Evolutionary conservation across 2,329 filamentous ascomycete species (phyloP).

Genomic region (Rutstroemia sp.): DNA sequence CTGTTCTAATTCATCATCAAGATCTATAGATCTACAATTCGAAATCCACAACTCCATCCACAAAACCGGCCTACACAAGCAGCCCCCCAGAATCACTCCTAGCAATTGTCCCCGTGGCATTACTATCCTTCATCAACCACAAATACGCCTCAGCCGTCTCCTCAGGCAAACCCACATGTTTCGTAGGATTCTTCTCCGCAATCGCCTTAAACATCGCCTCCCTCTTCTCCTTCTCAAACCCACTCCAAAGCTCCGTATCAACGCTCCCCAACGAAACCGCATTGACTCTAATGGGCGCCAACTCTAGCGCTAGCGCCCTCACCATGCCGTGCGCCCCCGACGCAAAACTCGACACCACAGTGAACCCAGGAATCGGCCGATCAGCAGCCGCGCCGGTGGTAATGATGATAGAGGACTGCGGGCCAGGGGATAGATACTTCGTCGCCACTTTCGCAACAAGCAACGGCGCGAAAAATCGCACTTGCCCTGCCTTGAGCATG

Average conservation of each 20-base stretch:
- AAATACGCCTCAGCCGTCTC: slow-evolving; percentile 38
- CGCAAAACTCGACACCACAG: slow-evolving; percentile 39
- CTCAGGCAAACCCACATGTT: slow-evolving; percentile 24
- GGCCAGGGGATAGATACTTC: slow-evolving; percentile 14
- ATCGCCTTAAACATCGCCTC: slow-evolving; percentile 20
- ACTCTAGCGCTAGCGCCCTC: slow-evolving; percentile 51
- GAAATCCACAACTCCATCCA: neutral
- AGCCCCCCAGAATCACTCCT: slow-evolving; percentile 13
- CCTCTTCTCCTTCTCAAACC: slow-evolving; percentile 30
- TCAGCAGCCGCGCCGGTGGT: slow-evolving; percentile 17
- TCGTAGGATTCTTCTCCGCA: slow-evolving; percentile 11
- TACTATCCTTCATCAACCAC: slow-evolving; percentile 37
- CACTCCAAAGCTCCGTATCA: slow-evolving; percentile 39
- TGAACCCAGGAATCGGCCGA: slow-evolving; percentile 32
- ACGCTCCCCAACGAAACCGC: slow-evolving; percentile 48
- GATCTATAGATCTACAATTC: neutral
- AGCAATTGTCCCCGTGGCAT: slow-evolving; percentile 30
- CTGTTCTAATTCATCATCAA: neutral
- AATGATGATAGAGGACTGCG: slow-evolving; percentile 16
- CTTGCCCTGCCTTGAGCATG: slow-evolving; percentile 16
- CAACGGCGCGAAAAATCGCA: slow-evolving; percentile 22
- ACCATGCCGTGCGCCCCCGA: slow-evolving; percentile 46
- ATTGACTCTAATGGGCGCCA: slow-evolving; percentile 58
- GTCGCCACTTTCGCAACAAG: slow-evolving; percentile 21
- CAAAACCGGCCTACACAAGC: neutral